Conservation (phyloP, 2,329 filamentous ascomycete genomes). For the Colletotrichum truncatum region DNA sequence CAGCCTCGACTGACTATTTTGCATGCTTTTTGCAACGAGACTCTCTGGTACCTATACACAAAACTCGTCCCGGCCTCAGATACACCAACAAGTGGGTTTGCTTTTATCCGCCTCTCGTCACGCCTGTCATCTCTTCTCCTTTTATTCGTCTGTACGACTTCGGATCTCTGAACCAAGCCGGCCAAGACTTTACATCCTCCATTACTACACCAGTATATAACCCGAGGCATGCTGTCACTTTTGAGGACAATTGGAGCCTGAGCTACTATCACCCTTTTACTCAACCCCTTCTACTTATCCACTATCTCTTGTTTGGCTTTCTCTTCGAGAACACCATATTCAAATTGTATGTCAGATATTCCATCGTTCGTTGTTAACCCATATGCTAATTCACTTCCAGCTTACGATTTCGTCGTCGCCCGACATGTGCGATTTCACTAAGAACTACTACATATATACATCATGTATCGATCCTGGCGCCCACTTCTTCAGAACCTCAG, state of each 20-base stretch:
- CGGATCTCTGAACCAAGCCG: not conserved
- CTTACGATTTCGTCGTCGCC: not conserved
- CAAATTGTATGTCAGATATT: no score
- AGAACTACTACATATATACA: conserved; percentile 82
- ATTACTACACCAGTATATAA: not conserved
- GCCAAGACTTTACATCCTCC: not conserved
- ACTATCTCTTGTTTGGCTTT: not conserved
- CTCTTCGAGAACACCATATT: no score
- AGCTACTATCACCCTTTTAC: not conserved
- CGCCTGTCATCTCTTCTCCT: conserved; percentile 24
- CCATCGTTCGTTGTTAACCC: no score
- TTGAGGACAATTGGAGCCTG: not conserved
- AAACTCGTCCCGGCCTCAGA: conserved; percentile 11
- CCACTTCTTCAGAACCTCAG: conserved; percentile 76
- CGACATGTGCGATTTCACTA: conserved; percentile 72
- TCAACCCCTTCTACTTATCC: not conserved
- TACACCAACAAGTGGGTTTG: not conserved
- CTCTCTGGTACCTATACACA: not conserved
- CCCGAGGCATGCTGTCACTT: not conserved
- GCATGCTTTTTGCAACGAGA: not conserved
- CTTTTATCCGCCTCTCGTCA: not conserved
- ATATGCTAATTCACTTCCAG: not conserved
- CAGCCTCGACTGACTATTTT: conserved; percentile 20
- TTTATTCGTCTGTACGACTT: conserved; percentile 17
- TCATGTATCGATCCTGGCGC: conserved; percentile 73